These are phyloP conservation scores for Massospora cicadina DNA, from an alignment of 371 early-diverging fungal genomes.

Conservation along the genomic window DNA sequence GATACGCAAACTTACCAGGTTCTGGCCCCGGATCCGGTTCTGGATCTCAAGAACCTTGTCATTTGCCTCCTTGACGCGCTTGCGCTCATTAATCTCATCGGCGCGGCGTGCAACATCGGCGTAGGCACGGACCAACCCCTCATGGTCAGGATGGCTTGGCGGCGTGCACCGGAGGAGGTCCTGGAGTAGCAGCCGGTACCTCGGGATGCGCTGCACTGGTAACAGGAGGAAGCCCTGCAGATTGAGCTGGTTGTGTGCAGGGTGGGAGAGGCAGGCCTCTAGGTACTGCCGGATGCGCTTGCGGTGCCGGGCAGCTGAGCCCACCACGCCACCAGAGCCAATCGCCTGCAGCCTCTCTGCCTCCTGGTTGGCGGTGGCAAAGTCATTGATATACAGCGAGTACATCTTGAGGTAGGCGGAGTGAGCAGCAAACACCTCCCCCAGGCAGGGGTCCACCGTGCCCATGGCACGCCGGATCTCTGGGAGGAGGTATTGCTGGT, in stretches of 20 bases:
- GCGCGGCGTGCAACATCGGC: slow-evolving; percentile 36
- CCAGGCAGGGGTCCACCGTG: slow-evolving; percentile 16
- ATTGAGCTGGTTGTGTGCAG: slow-evolving; percentile 33
- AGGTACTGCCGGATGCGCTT: slow-evolving; percentile 19
- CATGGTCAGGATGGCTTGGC: slow-evolving; percentile 36
- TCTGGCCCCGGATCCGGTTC: slow-evolving; percentile 22
- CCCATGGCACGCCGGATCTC: slow-evolving; percentile 24
- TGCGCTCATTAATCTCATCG: slow-evolving; percentile 51
- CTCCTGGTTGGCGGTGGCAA: slow-evolving; percentile 35
- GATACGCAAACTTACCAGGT: slow-evolving; percentile 6
- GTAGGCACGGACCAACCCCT: slow-evolving; percentile 27
- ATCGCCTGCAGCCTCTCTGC: slow-evolving; percentile 23
- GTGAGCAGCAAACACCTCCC: slow-evolving; percentile 22
- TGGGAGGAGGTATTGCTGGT: slow-evolving; percentile 40
- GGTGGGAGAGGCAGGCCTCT: slow-evolving; percentile 21
- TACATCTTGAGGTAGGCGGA: slow-evolving; percentile 46
- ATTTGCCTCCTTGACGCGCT: slow-evolving; percentile 29
- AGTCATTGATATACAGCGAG: slow-evolving; percentile 54
- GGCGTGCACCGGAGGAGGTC: slow-evolving; percentile 41
- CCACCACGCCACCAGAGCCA: slow-evolving; percentile 10
- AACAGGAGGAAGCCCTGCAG: slow-evolving; percentile 55
- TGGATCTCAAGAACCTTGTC: slow-evolving; percentile 26
- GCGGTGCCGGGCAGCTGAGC: slow-evolving; percentile 15
- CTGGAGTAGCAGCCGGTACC: slow-evolving; percentile 51
- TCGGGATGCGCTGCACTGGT: slow-evolving; percentile 67